Evolutionary conservation across 2,329 filamentous ascomycete species (phyloP), one percentile per base, ranked within the genome.

Genomic region (Rutstroemia sp.): DNA sequence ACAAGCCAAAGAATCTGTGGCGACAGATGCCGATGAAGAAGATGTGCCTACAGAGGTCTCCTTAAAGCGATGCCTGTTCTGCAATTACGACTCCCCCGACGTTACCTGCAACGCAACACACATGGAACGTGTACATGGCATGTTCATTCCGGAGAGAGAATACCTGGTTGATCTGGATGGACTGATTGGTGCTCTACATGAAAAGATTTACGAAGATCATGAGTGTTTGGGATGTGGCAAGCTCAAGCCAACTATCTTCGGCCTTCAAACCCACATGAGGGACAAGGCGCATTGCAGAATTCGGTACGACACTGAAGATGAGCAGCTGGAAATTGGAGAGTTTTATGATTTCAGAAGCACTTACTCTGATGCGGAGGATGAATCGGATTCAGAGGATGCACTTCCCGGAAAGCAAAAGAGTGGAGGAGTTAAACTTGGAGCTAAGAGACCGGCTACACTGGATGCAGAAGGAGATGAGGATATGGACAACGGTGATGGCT

Each of bases 251-350:
- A 92, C 86, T 12, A 78, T 87, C 0, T 84, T 86, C 57, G 92
- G 89, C 17, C 83, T 92, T 25, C 92, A 96, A 69, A 96, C 92
- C 0, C 94, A 99, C 71, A 99, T 99, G 94, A 86, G 90, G 46
- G 94, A 99, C 70, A 92, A 91, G 69, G 88, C 90, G 0, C 94
- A 99, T 73, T 97, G 92, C 79, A 96, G 92, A 81, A 95, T 99
- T 64, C 92, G 90, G 0, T 99, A 92, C 71, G 84, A 86, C 51
- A 87, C 85, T 0, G 89, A 96, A 69, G 86, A 88, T 38, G 91
- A 97, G 68, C 90, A 96, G 74, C 80, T 97, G 30, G 90, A 95
- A 56, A 89, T 99, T 67, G 94, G 94, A 56, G 89, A 97, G 62
- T 96, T 89, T 72, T 99, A 99, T 72, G 94, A 99, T 69, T 99